Conservation (phyloP, 2,329 filamentous ascomycete species). For the Ophiostoma piceae region DNA sequence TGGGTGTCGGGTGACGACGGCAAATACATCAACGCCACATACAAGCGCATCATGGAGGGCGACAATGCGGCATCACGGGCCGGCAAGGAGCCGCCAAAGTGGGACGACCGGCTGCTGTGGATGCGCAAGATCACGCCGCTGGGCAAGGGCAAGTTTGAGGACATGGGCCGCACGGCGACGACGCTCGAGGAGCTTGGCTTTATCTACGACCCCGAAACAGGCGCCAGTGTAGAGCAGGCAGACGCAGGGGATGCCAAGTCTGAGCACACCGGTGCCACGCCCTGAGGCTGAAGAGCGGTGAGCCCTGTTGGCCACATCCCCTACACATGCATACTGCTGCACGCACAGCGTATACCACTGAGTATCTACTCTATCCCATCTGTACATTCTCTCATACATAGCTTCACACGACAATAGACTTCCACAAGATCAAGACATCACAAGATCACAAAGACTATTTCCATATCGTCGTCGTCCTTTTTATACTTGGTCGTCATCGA, state of each 20-base stretch:
- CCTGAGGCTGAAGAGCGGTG: slow-evolving; percentile 7
- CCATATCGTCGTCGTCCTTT: background rate
- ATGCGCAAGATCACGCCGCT: slow-evolving; percentile 61
- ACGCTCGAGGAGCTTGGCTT: slow-evolving; percentile 69
- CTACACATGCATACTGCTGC: background rate
- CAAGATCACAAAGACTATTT: background rate
- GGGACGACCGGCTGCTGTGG: slow-evolving; percentile 69
- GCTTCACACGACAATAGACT: background rate
- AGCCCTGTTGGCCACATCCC: background rate
- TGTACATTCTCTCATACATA: background rate
- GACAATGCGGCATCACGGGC: slow-evolving; percentile 39
- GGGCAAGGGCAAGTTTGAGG: slow-evolving; percentile 67
- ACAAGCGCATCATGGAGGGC: slow-evolving; percentile 51
- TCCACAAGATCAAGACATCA: background rate
- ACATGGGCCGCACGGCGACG: slow-evolving; percentile 58
- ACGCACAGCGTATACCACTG: background rate
- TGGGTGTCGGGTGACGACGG: slow-evolving; percentile 56
- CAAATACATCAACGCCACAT: slow-evolving; percentile 63
- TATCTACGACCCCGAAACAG: slow-evolving; percentile 39
- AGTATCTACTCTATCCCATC: background rate
- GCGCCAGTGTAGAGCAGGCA: background rate
- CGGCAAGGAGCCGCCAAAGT: slow-evolving; percentile 65
- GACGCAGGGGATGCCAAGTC: background rate
- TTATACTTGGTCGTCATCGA: background rate
- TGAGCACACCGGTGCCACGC: background rate